phyloP scores from a whole-genome alignment of 2,329 filamentous ascomycete species.

The Aspergillus sclerotialis region DNA sequence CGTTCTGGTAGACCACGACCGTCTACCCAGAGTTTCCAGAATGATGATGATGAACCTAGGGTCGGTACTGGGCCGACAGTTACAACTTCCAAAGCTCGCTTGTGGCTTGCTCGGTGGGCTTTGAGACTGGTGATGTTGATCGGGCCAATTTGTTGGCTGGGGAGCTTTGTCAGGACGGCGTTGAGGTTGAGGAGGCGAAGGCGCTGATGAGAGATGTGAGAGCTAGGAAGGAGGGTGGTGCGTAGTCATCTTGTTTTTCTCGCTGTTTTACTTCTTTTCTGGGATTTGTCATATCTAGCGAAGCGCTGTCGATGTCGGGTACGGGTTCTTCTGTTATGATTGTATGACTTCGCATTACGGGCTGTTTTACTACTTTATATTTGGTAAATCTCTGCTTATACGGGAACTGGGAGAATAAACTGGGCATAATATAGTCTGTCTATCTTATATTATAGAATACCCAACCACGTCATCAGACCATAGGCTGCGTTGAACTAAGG shows the following conservation, averaged over 20 bases:
- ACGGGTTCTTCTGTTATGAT: neutral
- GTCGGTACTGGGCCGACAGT: conserved; percentile 75
- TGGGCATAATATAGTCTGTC: no score
- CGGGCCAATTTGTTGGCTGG: conserved; percentile 74
- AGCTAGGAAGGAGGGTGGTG: conserved; percentile 56
- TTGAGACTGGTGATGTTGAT: conserved; percentile 69
- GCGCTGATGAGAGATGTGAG: conserved; percentile 81
- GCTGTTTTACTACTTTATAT: neutral
- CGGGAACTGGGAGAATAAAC: no score
- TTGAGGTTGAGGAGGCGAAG: conserved; percentile 96
- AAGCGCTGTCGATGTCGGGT: conserved; percentile 1
- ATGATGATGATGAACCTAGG: conserved; percentile 34
- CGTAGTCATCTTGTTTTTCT: conserved; percentile 4
- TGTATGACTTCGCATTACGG: neutral
- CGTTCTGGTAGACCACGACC: conserved; percentile 39
- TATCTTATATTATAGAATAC: neutral
- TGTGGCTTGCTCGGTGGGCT: conserved; percentile 85
- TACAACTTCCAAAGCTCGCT: conserved; percentile 82
- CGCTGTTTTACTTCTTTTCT: neutral
- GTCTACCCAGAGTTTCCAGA: conserved; percentile 21
- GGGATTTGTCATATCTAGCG: conserved; percentile 1
- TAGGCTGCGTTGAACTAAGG: neutral
- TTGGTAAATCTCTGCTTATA: neutral
- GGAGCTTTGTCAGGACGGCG: conserved; percentile 90
- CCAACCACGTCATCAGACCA: neutral